Conservation (phyloP, 768 basidiomycete species). For the Trametes cinnabarina region DNA sequence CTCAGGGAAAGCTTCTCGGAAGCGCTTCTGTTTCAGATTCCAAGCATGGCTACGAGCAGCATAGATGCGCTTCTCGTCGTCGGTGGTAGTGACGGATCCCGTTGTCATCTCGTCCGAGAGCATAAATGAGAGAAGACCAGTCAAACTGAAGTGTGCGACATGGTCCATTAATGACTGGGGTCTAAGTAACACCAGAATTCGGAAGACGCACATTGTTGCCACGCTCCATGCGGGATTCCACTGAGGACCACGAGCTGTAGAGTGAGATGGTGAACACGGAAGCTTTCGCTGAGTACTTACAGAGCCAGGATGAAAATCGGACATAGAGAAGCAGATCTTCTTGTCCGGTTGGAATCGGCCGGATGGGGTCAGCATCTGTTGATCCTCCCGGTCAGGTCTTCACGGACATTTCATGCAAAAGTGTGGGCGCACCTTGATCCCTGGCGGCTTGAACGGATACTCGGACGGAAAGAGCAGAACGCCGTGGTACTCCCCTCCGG, state of each 20-base stretch:
- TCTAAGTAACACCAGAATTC: constrained; percentile 2
- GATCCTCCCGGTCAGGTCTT: not conserved
- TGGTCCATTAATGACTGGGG: not conserved
- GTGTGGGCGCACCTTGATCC: constrained; percentile 74
- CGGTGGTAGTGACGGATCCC: constrained; percentile 80
- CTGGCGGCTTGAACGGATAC: constrained; percentile 96
- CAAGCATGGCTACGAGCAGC: constrained; percentile 81
- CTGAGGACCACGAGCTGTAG: constrained; percentile 34
- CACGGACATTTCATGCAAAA: not conserved
- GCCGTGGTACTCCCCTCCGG: constrained; percentile 93
- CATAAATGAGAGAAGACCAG: constrained; percentile 94
- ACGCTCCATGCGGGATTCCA: constrained; percentile 98
- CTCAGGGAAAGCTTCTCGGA: constrained; percentile 86
- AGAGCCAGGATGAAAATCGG: constrained; percentile 88
- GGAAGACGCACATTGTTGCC: constrained; percentile 75
- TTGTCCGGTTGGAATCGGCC: constrained; percentile 88
- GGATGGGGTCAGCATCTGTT: constrained; percentile 86
- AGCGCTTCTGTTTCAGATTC: constrained; percentile 78
- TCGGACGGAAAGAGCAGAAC: constrained; percentile 89
- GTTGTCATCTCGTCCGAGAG: constrained; percentile 96
- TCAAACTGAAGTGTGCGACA: constrained; percentile 53
- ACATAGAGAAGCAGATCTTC: constrained; percentile 99
- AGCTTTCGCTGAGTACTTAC: no score
- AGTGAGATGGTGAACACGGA: no score
- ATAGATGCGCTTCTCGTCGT: constrained; percentile 72